phyloP scores from a whole-genome alignment of 2,329 filamentous ascomycete species.

The Myrmaecium sp. region DNA sequence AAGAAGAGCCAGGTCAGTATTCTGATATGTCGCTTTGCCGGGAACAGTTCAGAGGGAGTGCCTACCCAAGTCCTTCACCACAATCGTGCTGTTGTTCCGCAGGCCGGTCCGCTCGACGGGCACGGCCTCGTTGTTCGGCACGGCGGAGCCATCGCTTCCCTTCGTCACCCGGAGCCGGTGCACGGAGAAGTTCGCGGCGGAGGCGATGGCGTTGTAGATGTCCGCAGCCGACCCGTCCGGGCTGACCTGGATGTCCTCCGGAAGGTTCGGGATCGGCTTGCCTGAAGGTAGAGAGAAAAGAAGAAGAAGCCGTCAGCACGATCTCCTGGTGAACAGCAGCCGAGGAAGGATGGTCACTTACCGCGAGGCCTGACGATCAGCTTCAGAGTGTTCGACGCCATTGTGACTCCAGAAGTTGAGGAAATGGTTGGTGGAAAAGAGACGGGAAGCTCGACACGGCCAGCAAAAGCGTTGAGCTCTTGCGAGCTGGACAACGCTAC shows the following conservation, averaged over 20 bases:
- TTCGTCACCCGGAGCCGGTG: slow-evolving; percentile 49
- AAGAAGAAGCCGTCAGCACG: no score
- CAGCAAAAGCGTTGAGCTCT: no score
- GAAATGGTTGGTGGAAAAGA: no score
- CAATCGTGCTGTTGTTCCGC: slow-evolving; percentile 43
- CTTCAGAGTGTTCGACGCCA: no score
- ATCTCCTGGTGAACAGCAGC: no score
- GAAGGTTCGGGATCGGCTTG: slow-evolving; percentile 44
- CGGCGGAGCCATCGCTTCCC: slow-evolving; percentile 40
- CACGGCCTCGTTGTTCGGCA: slow-evolving; percentile 36
- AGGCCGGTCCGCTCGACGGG: slow-evolving; percentile 39
- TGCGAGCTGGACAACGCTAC: no score
- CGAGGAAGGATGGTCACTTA: no score
- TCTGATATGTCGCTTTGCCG: no score
- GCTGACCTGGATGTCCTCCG: slow-evolving; percentile 35
- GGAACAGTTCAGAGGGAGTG: slow-evolving; percentile 1
- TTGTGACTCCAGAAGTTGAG: no score
- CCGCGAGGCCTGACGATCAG: no score
- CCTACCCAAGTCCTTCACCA: slow-evolving; percentile 85
- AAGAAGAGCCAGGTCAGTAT: slow-evolving; percentile 4
- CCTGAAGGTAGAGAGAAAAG: no score
- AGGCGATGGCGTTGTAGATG: slow-evolving; percentile 40
- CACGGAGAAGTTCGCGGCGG: slow-evolving; percentile 35
- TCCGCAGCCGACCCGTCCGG: slow-evolving; percentile 34
- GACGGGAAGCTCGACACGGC: no score